Conservation (phyloP, 1,139 yeast genomes). For the Yamadazyma sp. region DNA sequence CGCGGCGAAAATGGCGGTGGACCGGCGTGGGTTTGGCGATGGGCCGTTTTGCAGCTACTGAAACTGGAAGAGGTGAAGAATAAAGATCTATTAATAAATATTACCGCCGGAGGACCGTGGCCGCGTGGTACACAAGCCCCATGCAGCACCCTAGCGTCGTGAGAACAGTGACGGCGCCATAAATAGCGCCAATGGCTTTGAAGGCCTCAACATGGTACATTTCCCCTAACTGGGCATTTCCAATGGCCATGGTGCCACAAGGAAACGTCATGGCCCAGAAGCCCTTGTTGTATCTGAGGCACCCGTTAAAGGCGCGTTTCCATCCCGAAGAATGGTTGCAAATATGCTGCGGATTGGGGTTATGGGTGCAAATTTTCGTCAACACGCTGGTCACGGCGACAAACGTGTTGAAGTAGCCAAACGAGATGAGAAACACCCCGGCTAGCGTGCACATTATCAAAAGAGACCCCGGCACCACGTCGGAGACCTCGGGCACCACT, state of each 20-base stretch:
- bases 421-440: conserved; percentile 52
- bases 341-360: conserved; percentile 22
- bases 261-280: conserved; percentile 95
- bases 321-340: conserved; percentile 17
- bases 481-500: neutral
- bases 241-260: conserved; percentile 74
- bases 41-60: too few species aligned
- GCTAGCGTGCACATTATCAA: conserved; percentile 23
- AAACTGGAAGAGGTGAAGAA: too few species aligned
- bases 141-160: conserved; percentile 31
- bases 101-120: conserved; percentile 4
- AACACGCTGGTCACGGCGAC: conserved; percentile 48
- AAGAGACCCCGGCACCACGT: conserved; percentile 17
- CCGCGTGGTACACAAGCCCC: conserved; percentile 24
- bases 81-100: too few species aligned
- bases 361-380: conserved; percentile 35
- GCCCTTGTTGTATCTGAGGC: conserved; percentile 51
- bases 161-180: conserved; percentile 42
- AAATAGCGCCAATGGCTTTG: conserved; percentile 60
- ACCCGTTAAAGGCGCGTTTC: conserved; percentile 23
- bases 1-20: neutral
- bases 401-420: conserved; percentile 65
- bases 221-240: conserved; percentile 51
- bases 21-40: too few species aligned
- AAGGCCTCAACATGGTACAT: conserved; percentile 49